phyloP scores from a whole-genome alignment of 164 flowering plant species.

The Umbilicus rupestris region DNA sequence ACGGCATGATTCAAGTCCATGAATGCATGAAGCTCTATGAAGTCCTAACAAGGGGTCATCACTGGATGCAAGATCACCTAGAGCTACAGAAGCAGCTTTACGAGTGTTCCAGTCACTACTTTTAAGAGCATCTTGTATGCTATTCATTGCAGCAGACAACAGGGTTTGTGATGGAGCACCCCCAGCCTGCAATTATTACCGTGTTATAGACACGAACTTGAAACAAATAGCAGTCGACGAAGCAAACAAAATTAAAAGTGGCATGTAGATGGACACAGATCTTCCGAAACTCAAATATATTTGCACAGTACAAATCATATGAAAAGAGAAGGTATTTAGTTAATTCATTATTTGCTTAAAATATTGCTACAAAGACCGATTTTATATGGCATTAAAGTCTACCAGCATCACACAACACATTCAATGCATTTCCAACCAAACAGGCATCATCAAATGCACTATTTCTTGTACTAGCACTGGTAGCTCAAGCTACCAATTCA shows the following conservation, averaged over 20 bases:
- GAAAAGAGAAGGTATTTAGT: not conserved
- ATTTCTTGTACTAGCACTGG: not conserved
- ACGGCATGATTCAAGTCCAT: slow-evolving; percentile 74
- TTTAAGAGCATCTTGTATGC: slow-evolving; percentile 78
- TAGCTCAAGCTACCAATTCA: not conserved
- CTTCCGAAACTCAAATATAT: too few relatives aligned
- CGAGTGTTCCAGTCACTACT: slow-evolving; percentile 83
- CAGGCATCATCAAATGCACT: not conserved
- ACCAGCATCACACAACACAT: not conserved
- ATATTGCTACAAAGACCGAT: not conserved
- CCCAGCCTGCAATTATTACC: slow-evolving; percentile 54
- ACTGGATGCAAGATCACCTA: slow-evolving; percentile 53
- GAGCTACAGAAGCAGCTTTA: slow-evolving; percentile 76
- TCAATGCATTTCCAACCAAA: not conserved
- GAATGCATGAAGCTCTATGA: slow-evolving; percentile 50
- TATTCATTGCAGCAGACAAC: slow-evolving; percentile 46
- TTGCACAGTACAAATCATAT: too few relatives aligned
- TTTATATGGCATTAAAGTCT: not conserved
- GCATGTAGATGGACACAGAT: not conserved
- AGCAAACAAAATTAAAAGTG: not conserved
- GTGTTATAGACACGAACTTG: not conserved
- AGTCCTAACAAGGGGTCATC: slow-evolving; percentile 36
- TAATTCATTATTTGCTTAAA: not conserved
- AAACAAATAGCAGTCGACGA: not conserved
- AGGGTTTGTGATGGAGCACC: slow-evolving; percentile 55